Percentiles rank a stretch among this genome's conserved stretches.
phyloP scores from a whole-genome alignment of 78 protist species.

The Polysphondylium violaceum region DNA sequence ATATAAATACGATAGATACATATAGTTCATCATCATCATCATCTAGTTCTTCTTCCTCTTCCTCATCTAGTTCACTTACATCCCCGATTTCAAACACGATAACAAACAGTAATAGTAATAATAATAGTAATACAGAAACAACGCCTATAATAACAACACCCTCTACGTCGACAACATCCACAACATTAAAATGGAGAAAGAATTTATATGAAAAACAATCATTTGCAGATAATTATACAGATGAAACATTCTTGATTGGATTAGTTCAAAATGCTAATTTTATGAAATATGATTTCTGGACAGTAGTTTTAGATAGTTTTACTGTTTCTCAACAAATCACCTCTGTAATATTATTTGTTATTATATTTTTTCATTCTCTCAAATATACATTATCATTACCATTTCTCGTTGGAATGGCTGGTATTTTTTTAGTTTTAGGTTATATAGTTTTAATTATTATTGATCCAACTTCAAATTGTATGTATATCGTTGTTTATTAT shows the following conservation, averaged over 20 bases:
- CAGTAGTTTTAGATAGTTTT: constrained; percentile 62
- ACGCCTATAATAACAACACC: neutral
- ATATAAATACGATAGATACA: too few relatives aligned
- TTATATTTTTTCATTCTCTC: constrained; percentile 56
- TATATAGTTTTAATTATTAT: constrained; percentile 48
- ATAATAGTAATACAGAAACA: neutral
- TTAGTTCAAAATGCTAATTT: constrained; percentile 79
- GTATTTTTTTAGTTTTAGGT: constrained; percentile 48
- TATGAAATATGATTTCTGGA: constrained; percentile 79
- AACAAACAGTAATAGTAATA: neutral
- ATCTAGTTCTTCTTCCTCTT: constrained; percentile 1
- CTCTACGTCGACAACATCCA: neutral
- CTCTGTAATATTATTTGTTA: constrained; percentile 46
- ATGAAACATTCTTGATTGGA: constrained; percentile 70
- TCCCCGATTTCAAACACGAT: neutral
- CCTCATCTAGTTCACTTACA: neutral
- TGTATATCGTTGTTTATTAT: neutral
- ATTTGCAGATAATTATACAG: constrained; percentile 81
- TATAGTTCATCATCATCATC: neutral
- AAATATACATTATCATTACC: constrained; percentile 38
- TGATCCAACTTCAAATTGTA: constrained; percentile 65
- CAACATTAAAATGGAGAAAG: constrained; percentile 57
- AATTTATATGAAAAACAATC: constrained; percentile 74
- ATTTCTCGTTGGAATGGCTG: constrained; percentile 38
- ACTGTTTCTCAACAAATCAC: constrained; percentile 78